Conservation (phyloP, 2,329 filamentous ascomycete genomes). For the Talaromyces sp. region DNA sequence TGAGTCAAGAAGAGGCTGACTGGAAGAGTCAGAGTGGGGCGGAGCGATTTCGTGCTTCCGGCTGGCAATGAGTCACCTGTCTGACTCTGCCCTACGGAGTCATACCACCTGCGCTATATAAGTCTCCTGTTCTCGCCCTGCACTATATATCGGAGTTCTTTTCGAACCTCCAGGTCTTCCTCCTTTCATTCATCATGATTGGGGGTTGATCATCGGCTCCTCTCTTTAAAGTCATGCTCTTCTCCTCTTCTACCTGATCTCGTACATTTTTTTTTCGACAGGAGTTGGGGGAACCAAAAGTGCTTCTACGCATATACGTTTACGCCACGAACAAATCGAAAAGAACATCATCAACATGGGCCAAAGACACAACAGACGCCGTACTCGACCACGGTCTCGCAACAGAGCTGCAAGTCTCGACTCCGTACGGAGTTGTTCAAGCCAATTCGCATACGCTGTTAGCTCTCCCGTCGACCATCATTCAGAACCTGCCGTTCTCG, state of each 20-base stretch:
- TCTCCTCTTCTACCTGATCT: background rate
- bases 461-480: slow-evolving; percentile 21
- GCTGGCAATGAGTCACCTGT: slow-evolving; percentile 7
- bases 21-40: background rate
- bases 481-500: slow-evolving; percentile 21
- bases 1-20: background rate
- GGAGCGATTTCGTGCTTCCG: slow-evolving; percentile 4
- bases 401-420: slow-evolving; percentile 24
- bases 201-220: slow-evolving; percentile 5
- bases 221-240: background rate
- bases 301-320: background rate
- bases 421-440: slow-evolving; percentile 17
- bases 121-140: background rate
- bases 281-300: background rate
- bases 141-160: background rate
- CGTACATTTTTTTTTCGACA: background rate
- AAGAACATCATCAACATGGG: slow-evolving; percentile 33
- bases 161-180: background rate
- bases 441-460: slow-evolving; percentile 11
- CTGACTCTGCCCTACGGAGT: slow-evolving; percentile 3
- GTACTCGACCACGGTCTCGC: slow-evolving; percentile 40
- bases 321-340: background rate
- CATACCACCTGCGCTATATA: background rate
- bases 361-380: slow-evolving; percentile 47
- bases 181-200: slow-evolving; percentile 10